Conservation (phyloP, 164 flowering plant genomes). For the Euptelea pleiosperma region DNA sequence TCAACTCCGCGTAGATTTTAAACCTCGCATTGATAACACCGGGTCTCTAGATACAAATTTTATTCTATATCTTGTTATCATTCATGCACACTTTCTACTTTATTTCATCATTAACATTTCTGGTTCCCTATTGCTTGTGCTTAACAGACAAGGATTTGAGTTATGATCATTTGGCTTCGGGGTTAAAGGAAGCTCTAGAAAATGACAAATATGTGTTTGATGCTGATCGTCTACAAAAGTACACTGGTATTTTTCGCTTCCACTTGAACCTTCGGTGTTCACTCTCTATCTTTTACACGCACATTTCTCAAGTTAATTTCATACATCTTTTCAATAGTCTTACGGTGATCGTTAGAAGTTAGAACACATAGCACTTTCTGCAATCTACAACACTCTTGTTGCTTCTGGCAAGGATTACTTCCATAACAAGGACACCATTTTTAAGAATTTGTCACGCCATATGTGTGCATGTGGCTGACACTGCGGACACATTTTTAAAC, state of each 20-base stretch:
- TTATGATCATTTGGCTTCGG: conserved; percentile 74
- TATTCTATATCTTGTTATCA: no score
- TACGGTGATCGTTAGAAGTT: not conserved
- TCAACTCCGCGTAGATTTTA: no score
- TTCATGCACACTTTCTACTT: no score
- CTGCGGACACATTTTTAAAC: no score
- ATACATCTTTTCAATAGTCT: not conserved
- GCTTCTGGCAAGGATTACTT: not conserved
- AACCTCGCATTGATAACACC: no score
- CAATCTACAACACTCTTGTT: not conserved
- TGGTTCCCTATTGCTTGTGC: not conserved
- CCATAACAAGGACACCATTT: no score
- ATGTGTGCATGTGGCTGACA: no score
- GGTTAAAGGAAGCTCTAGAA: conserved; percentile 63
- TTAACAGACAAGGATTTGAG: conserved; percentile 64
- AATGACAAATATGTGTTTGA: conserved; percentile 80
- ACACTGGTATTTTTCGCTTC: conserved; percentile 53
- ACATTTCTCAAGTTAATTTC: no score
- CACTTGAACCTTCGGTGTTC: not conserved
- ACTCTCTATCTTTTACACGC: no score
- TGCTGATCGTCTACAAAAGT: conserved; percentile 82
- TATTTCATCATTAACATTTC: no score
- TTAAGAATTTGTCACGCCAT: no score
- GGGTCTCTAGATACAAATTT: no score
- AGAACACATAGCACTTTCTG: not conserved